A percentile compares a stretch with the other conserved stretches of the same genome.
These are phyloP conservation scores for Stagonosporopsis vannaccii DNA, from an alignment of 2,329 filamentous ascomycete genomes.

Conservation along the genomic window DNA sequence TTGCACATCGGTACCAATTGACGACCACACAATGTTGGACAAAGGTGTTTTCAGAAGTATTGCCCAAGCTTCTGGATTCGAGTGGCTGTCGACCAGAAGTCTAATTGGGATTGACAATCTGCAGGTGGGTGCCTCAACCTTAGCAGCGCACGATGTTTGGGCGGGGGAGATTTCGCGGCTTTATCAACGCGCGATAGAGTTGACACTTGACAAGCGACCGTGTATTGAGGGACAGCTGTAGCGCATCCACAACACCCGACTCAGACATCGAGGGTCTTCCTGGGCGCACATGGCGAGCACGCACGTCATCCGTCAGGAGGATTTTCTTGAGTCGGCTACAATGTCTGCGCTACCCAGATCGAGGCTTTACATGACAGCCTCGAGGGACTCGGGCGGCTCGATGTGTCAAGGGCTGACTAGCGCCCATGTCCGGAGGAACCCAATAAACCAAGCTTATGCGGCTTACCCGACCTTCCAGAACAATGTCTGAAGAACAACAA, in stretches of 20 bases:
- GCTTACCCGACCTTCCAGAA: constrained; percentile 41
- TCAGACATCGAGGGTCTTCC: constrained; percentile 21
- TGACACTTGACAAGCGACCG: constrained; percentile 34
- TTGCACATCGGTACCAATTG: constrained; percentile 9
- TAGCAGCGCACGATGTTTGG: not conserved
- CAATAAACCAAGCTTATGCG: constrained; percentile 21
- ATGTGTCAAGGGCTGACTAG: constrained; percentile 23
- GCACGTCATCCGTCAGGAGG: constrained; percentile 40
- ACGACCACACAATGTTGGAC: constrained; percentile 1
- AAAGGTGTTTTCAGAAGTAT: constrained; percentile 21
- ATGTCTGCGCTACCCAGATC: constrained; percentile 28
- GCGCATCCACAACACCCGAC: constrained; percentile 11
- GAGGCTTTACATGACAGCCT: constrained; percentile 19
- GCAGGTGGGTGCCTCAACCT: constrained; percentile 18
- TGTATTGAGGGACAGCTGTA: constrained; percentile 25
- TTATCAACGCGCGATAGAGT: constrained; percentile 29
- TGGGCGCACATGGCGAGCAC: constrained; percentile 30
- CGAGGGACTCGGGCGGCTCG: constrained; percentile 12
- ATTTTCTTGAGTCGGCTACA: constrained; percentile 32
- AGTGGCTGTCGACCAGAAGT: constrained; percentile 14
- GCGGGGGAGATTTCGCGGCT: constrained; percentile 22
- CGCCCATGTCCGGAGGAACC: constrained; percentile 27
- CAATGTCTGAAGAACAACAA: constrained; percentile 20
- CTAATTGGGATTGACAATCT: constrained; percentile 27
- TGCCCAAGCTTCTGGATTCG: constrained; percentile 19